Evolutionary conservation across 2,329 filamentous ascomycete species (phyloP), one percentile per base, ranked within the genome.

Genomic region (Fusarium sp.): DNA sequence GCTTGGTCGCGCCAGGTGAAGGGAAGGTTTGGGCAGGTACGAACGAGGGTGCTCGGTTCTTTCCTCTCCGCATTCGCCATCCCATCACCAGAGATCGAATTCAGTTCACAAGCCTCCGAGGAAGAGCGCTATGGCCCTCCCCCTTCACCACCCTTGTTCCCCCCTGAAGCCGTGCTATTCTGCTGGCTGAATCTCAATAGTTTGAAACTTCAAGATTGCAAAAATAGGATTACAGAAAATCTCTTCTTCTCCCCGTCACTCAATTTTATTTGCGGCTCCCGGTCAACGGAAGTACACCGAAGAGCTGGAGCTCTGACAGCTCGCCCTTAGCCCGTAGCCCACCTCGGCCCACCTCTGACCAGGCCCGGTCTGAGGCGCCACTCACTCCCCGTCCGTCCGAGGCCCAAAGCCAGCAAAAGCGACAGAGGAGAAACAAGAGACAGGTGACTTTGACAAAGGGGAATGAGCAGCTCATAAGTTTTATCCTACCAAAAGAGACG

Each of bases 261-360:
- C 61, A 68, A 68, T 59, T 67, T 64, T 48, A 62, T 31, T 54
- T 67, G 29, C 60, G 39, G 50, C 65, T 60, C 66, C 48, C 60
- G 48, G 48, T 56, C 52, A 69, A 69, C 72, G 65, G 72, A 72
- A 69, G 65, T 65, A 65, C 37, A 64, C 72, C 66, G 69, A 73
- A 62, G 45, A 73, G 29, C 48, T 56, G 66, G 39, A 70, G 69
- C 64, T 73, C 31, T 74, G 48, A 58, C 68, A 64, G 58, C 52
- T 69, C 54, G 45, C 33, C 45, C 61, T 68, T 73, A 63, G 69
- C 65, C 65, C 45, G 63, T 62, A 75, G 73, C 64, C 72, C 73
- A 75, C 73, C 72, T 75, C 72, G 72, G 73, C 72, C 73, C 69
- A 75, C 73, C 60, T 64, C 65, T 67, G 59, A 60, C 52, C 62